Evolutionary conservation across 2,329 filamentous ascomycete species (phyloP).

Genomic region (Cladophialophora yegresii): DNA sequence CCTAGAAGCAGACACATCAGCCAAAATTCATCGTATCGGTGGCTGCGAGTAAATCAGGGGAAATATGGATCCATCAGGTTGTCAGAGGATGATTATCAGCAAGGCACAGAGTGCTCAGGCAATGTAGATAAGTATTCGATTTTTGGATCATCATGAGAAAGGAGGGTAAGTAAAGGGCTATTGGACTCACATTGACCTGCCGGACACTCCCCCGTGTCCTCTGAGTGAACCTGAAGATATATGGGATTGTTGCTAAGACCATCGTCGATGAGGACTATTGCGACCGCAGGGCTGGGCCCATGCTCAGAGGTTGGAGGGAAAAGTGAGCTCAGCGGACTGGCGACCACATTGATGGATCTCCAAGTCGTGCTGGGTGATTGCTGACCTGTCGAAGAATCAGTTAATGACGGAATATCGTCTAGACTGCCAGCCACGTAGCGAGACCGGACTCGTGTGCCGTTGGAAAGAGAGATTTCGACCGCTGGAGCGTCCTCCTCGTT

Average conservation of each 20-base stretch:
- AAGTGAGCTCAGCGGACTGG: conserved; percentile 63
- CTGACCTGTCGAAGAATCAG: neutral
- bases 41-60: conserved; percentile 14
- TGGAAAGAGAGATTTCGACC: conserved; percentile 41
- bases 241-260: conserved; percentile 51
- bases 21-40: conserved; percentile 14
- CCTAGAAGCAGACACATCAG: conserved; percentile 46
- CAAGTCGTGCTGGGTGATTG: conserved; percentile 10
- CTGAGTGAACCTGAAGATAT: conserved; percentile 73
- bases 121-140: conserved; percentile 99
- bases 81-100: conserved; percentile 86
- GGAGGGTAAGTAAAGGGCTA: conserved; percentile 30
- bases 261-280: conserved; percentile 46
- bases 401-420: conserved; percentile 42
- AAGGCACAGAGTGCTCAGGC: conserved; percentile 76
- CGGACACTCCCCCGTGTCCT: conserved; percentile 91
- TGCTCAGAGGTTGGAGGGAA: conserved; percentile 75
- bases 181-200: conserved; percentile 78
- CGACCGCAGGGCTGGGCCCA: conserved; percentile 71
- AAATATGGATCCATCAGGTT: conserved; percentile 67
- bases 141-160: conserved; percentile 75
- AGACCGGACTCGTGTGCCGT: conserved; percentile 44
- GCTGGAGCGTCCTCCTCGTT: conserved; percentile 23
- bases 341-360: conserved; percentile 65
- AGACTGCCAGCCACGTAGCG: conserved; percentile 43